Conservation (phyloP, 768 basidiomycete species). For the Lyophyllum semitale region DNA sequence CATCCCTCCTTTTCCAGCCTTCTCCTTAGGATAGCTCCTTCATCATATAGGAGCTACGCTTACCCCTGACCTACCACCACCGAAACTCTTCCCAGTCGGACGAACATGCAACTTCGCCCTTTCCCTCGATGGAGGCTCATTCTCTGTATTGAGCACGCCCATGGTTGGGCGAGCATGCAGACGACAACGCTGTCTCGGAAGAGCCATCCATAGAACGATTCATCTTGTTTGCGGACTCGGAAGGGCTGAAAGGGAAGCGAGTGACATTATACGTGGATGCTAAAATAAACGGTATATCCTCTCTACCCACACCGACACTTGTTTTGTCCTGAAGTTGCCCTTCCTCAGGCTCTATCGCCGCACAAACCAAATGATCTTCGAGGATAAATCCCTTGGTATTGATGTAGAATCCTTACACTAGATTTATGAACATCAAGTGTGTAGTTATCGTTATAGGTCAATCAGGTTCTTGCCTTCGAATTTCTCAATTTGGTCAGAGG, state of each 20-base stretch:
- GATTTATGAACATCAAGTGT: too few relatives aligned
- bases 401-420: too few relatives aligned
- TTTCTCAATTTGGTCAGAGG: too few relatives aligned
- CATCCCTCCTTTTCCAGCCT: conserved; percentile 45
- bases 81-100: conserved; percentile 40
- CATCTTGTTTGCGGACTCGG: conserved; percentile 74
- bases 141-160: conserved; percentile 42
- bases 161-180: conserved; percentile 43
- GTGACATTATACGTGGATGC: conserved; percentile 85
- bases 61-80: conserved; percentile 45
- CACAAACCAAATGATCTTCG: too few relatives aligned
- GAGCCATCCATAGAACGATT: conserved; percentile 87
- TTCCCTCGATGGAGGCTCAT: conserved; percentile 59
- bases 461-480: too few relatives aligned
- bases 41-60: conserved; percentile 56
- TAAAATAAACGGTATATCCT: too few relatives aligned
- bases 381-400: too few relatives aligned
- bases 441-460: too few relatives aligned
- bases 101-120: conserved; percentile 70
- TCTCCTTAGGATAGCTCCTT: conserved; percentile 62
- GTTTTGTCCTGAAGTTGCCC: too few relatives aligned
- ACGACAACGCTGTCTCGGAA: conserved; percentile 50
- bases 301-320: too few relatives aligned
- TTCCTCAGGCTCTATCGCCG: too few relatives aligned
- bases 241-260: conserved; percentile 79